phyloP scores from a whole-genome alignment of 176 grass and related monocot genomes.

The Hyparrhenia diplandra region DNA sequence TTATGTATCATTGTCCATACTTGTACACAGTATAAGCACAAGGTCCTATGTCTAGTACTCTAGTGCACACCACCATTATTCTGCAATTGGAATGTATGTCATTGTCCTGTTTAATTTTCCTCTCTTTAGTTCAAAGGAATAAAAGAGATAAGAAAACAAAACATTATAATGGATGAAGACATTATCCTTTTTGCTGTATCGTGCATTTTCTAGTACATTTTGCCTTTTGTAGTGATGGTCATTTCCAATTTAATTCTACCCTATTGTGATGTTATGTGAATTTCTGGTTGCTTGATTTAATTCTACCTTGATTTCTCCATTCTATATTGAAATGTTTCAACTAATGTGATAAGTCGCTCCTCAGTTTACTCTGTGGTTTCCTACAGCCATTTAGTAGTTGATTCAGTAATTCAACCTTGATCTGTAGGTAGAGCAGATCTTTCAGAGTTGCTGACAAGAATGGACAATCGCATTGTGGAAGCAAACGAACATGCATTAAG shows the following conservation, averaged over 20 bases:
- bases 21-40: not conserved
- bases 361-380: conserved; percentile 1
- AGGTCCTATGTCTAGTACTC: not conserved
- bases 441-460: conserved; percentile 54
- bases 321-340: not conserved
- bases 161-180: not conserved
- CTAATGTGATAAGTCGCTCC: not conserved
- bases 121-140: not conserved
- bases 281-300: not conserved
- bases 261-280: not conserved
- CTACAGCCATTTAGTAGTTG: not conserved
- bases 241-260: not conserved
- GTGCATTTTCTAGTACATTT: not conserved
- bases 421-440: conserved; percentile 60
- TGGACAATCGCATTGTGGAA: conserved; percentile 56
- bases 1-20: not conserved
- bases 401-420: not conserved
- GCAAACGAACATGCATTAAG: conserved; percentile 80
- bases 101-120: not conserved
- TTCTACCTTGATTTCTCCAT: not conserved
- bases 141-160: not conserved
- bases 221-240: not conserved
- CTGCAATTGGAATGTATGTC: not conserved
- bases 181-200: not conserved
- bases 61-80: not conserved